phyloP scores from a whole-genome alignment of 1,139 yeast species.

The Taphrina sp. region DNA sequence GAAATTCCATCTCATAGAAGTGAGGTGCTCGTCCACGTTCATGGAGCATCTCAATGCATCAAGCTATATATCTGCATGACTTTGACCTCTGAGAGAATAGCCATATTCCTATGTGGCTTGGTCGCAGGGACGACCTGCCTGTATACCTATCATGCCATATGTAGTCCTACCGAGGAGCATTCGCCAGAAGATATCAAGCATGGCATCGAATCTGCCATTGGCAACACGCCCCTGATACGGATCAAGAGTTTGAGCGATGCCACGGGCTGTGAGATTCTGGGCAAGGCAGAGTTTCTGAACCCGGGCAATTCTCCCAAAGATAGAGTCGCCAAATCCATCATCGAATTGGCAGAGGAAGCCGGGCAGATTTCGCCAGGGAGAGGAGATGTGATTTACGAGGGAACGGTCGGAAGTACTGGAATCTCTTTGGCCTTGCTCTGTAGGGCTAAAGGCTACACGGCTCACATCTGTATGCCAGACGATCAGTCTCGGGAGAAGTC shows the following conservation, averaged over 20 bases:
- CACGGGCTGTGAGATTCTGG: slow-evolving; percentile 82
- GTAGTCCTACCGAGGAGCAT: too few species aligned
- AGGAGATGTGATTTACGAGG: slow-evolving; percentile 34
- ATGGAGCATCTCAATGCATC: too few species aligned
- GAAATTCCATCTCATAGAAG: too few species aligned
- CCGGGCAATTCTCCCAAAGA: slow-evolving; percentile 98
- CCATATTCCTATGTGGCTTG: neutral
- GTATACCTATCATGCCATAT: neutral
- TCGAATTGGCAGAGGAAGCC: slow-evolving; percentile 53
- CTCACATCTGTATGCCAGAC: slow-evolving; percentile 92
- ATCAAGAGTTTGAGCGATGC: slow-evolving; percentile 67
- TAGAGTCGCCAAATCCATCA: slow-evolving; percentile 84
- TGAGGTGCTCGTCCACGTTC: too few species aligned
- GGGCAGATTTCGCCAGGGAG: slow-evolving; percentile 25
- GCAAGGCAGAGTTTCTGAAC: slow-evolving; percentile 78
- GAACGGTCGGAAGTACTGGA: slow-evolving; percentile 64
- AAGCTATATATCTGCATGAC: neutral
- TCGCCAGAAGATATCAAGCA: slow-evolving; percentile 16
- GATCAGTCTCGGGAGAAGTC: slow-evolving; percentile 87
- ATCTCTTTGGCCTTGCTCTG: slow-evolving; percentile 87
- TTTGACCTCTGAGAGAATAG: neutral
- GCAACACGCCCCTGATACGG: slow-evolving; percentile 84
- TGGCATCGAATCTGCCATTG: slow-evolving; percentile 67
- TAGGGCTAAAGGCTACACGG: slow-evolving; percentile 79
- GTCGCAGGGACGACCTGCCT: neutral